Percentiles rank a stretch among this genome's conserved stretches.
Conservation (phyloP, 2,329 filamentous ascomycete genomes). For the Fusarium transvaalense region DNA sequence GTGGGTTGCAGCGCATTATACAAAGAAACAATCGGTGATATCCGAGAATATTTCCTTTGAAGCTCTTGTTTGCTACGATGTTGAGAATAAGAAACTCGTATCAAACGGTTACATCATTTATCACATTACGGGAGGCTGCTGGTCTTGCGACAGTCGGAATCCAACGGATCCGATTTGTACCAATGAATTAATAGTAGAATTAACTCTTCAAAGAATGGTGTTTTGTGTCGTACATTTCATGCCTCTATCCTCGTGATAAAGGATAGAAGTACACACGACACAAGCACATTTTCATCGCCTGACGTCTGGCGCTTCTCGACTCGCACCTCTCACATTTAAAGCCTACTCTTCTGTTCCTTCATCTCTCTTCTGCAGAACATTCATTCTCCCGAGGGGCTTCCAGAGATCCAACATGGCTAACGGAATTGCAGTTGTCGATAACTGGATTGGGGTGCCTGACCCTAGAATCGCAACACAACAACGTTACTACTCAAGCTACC, state of each 20-base stretch:
- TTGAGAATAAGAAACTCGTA: background rate
- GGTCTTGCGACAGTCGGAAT: background rate
- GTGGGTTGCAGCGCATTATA: conserved; percentile 21
- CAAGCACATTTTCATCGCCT: conserved; percentile 12
- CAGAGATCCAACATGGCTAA: conserved; percentile 16
- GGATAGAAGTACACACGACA: conserved; percentile 3
- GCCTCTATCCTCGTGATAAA: conserved; percentile 13
- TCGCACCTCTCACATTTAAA: background rate
- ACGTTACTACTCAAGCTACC: background rate
- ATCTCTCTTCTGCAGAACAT: background rate
- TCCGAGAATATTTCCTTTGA: background rate
- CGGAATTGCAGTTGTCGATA: conserved; percentile 28
- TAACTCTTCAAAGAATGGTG: background rate
- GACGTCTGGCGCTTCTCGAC: background rate
- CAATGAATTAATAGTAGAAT: background rate
- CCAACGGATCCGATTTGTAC: background rate
- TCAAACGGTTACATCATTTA: conserved; percentile 4
- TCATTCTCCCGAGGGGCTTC: background rate
- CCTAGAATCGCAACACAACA: background rate
- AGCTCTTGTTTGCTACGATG: conserved; percentile 1
- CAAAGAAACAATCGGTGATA: conserved; percentile 1
- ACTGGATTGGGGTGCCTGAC: conserved; percentile 4
- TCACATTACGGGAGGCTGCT: conserved; percentile 6
- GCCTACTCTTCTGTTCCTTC: no score
- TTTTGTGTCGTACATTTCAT: conserved; percentile 20